Conservation (phyloP, 768 basidiomycete genomes). For the Rhodotorula babjevae region DNA sequence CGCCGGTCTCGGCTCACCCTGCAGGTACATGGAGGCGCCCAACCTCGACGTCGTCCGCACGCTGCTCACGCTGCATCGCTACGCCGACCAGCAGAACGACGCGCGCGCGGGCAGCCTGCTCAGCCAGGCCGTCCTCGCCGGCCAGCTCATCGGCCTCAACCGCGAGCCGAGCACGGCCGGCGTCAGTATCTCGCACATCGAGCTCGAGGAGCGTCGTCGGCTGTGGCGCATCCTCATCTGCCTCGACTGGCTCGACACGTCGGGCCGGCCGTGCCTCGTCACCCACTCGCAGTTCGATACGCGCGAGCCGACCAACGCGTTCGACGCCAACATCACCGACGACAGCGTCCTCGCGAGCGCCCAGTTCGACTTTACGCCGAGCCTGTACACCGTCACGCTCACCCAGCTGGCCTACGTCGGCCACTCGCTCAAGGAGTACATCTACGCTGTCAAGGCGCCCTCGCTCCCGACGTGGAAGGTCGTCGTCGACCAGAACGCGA, state of each 20-base stretch:
- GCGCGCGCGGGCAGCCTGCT: neutral
- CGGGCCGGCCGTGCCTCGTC: conserved; percentile 11
- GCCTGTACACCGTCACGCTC: conserved; percentile 10
- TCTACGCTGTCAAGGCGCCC: conserved; percentile 21
- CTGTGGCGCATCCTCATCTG: conserved; percentile 32
- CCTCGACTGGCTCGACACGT: conserved; percentile 27
- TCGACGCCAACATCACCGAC: conserved; percentile 26
- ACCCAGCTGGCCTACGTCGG: conserved; percentile 9
- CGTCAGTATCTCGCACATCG: neutral
- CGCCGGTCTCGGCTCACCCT: no score
- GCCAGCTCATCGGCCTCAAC: conserved; percentile 24
- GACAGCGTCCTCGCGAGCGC: neutral
- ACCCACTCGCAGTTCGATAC: conserved; percentile 25
- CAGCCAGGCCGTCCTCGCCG: conserved; percentile 12
- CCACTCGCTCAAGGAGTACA: conserved; percentile 4
- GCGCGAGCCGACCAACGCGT: conserved; percentile 20
- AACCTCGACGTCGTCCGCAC: conserved; percentile 32
- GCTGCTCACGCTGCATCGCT: conserved; percentile 27
- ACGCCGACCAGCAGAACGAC: conserved; percentile 5
- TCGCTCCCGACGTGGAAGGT: neutral
- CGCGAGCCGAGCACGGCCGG: conserved; percentile 14
- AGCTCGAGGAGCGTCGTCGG: conserved; percentile 29
- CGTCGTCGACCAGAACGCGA: conserved; percentile 25
- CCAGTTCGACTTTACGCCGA: conserved; percentile 21
- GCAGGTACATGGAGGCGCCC: conserved; percentile 18